phyloP scores from a whole-genome alignment of 352 stramenopile genomes.

The Pythium dissotocum region DNA sequence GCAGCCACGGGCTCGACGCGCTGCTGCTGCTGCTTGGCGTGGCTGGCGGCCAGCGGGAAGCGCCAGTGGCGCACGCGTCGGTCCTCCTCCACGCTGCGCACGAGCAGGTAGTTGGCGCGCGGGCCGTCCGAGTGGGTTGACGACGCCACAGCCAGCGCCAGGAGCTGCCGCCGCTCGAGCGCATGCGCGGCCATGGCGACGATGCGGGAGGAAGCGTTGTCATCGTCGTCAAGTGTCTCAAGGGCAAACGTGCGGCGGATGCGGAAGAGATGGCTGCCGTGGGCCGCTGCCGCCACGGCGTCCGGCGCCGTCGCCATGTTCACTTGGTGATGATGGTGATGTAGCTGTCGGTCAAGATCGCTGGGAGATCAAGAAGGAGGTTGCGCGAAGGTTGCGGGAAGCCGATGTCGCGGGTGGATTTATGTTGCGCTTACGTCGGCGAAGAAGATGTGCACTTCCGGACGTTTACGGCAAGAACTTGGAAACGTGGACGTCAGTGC shows the following conservation, averaged over 20 bases:
- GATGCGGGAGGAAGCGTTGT: conserved; percentile 33
- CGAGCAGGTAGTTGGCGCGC: conserved; percentile 51
- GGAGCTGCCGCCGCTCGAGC: conserved; percentile 70
- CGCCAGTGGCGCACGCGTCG: conserved; percentile 66
- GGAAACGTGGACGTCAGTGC: no score
- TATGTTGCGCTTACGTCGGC: background rate
- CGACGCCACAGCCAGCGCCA: conserved; percentile 59
- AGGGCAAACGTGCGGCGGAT: conserved; percentile 69
- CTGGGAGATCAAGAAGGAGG: background rate
- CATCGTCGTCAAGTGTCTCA: background rate
- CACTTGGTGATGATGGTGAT: background rate
- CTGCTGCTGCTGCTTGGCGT: conserved; percentile 53
- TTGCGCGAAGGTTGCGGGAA: background rate
- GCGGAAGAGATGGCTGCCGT: conserved; percentile 71
- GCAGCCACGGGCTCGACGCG: conserved; percentile 55
- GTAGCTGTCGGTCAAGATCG: background rate
- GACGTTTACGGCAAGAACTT: background rate
- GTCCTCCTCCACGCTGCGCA: conserved; percentile 81
- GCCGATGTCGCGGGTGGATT: background rate
- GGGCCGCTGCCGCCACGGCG: conserved; percentile 16
- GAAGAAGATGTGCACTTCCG: no score
- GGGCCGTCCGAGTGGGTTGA: conserved; percentile 1
- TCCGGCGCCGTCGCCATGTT: background rate
- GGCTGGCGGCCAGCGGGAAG: conserved; percentile 59
- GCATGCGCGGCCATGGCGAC: conserved; percentile 68